Conservation (phyloP, 1,139 yeast genomes). For the Suhomyces coccinellae region DNA sequence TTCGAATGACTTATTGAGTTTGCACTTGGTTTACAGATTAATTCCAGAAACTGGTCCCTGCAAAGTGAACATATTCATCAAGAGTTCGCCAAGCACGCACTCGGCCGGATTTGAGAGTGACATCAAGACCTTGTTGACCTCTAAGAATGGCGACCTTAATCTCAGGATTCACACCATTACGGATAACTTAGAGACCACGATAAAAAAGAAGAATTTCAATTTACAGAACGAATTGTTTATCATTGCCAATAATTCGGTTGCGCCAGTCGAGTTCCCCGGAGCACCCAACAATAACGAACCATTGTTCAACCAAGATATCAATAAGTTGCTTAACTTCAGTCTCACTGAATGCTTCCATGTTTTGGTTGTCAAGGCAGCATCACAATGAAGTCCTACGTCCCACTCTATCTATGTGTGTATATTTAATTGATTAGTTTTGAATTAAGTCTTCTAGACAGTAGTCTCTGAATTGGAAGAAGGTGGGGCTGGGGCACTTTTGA, state of each 20-base stretch:
- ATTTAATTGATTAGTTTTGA: background rate
- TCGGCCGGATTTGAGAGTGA: constrained; percentile 25
- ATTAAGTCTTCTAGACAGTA: background rate
- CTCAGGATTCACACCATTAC: constrained; percentile 20
- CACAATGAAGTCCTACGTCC: background rate
- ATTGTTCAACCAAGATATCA: constrained; percentile 21
- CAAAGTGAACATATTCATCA: constrained; percentile 26
- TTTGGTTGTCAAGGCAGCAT: constrained; percentile 27
- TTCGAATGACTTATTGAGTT: constrained; percentile 34
- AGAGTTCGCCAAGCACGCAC: constrained; percentile 14
- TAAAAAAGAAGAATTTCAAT: constrained; percentile 15
- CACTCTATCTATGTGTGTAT: background rate
- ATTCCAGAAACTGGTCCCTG: constrained; percentile 10
- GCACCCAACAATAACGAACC: constrained; percentile 1
- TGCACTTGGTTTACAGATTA: constrained; percentile 28
- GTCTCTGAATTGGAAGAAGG: background rate
- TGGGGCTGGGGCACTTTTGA: background rate
- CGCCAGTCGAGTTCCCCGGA: background rate
- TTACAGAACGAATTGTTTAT: constrained; percentile 26
- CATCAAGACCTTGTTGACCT: constrained; percentile 20
- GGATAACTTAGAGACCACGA: constrained; percentile 17
- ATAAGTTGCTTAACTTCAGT: constrained; percentile 22
- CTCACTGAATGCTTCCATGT: constrained; percentile 25
- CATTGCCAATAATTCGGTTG: constrained; percentile 23
- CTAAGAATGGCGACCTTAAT: constrained; percentile 14